Evolutionary conservation across 2,329 filamentous ascomycete genomes (phyloP), one percentile per base, ranked within the genome.

Genomic region (Neodidymelliopsis sp.): DNA sequence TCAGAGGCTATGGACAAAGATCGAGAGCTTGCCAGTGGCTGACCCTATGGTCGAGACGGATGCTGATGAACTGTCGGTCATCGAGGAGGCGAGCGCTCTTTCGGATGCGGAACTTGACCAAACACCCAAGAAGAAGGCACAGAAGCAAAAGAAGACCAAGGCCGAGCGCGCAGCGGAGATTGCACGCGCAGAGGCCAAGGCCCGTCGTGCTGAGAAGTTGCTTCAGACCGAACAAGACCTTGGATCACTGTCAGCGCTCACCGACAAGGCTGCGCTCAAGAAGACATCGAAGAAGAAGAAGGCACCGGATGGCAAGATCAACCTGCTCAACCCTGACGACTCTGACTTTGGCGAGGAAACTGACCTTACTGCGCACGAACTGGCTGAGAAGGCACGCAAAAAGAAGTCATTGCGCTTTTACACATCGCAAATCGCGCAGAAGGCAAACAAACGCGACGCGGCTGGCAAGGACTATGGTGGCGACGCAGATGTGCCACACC

Each of bases 351-450:
- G 93, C 62, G 94, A 99, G 65, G 91, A 96, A 70, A 87, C 90
- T 12, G 77, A 80, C 4, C 82, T 97, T 49, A 90, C 91, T 43
- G 85, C 86, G 9, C 82, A 86, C 53, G 86, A 93, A 53, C 88
- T 90, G 1, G 89, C 89, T 30, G 90, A 96, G 65, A 99, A 99
- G 75, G 89, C 87, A 0, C 84, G 85, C 51, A 89, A 89, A 73
- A 96, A 94, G 81, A 96, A 95, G 80, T 91, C 85, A 57, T 83
- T 99, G 49, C 89, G 91, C 55, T 99, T 99, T 80, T 99, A 99
- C 81, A 97, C 95, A 2, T 96, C 92, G 3, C 94, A 99, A 71
- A 94, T 99, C 59, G 88, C 90, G 20, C 93, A 97, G 72, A 97
- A 97, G 75, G 86, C 90, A 47, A 96, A 91, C 77, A 92, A 90